Conservation (phyloP, 371 early-diverging fungal genomes). For the Mucor velutinosus region DNA sequence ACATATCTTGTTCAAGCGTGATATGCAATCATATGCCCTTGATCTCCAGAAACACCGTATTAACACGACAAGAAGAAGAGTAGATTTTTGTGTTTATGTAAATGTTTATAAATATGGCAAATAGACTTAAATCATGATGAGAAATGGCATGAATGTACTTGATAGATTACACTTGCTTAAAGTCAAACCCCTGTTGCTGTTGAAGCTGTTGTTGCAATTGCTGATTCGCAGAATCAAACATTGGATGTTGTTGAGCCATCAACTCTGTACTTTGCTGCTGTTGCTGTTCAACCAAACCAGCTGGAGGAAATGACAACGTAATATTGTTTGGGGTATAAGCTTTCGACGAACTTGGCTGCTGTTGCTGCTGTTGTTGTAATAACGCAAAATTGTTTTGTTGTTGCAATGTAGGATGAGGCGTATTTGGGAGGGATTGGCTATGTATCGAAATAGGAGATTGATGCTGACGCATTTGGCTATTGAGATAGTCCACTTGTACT, state of each 20-base stretch:
- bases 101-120: too few species aligned
- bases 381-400: slow-evolving; percentile 10
- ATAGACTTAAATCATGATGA: too few species aligned
- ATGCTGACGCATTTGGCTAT: slow-evolving; percentile 16
- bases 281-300: slow-evolving; percentile 34
- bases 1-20: too few species aligned
- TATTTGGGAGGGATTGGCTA: slow-evolving; percentile 19
- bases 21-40: too few species aligned
- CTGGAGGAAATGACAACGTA: slow-evolving; percentile 31
- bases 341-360: slow-evolving; percentile 14
- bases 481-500: slow-evolving; percentile 26
- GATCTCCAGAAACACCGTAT: too few species aligned
- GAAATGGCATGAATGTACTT: too few species aligned
- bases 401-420: slow-evolving; percentile 17
- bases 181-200: slow-evolving; percentile 10
- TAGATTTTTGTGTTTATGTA: too few species aligned
- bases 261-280: slow-evolving; percentile 7
- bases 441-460: background rate
- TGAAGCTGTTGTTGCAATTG: slow-evolving; percentile 7
- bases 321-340: slow-evolving; percentile 29
- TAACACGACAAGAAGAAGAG: too few species aligned
- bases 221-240: slow-evolving; percentile 30
- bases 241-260: background rate
- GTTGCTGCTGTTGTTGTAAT: slow-evolving; percentile 11
- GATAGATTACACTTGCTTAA: background rate